Base-by-base conservation (phyloP, 805 yeast species). In the Metschnikowia santaceciliae region DNA sequence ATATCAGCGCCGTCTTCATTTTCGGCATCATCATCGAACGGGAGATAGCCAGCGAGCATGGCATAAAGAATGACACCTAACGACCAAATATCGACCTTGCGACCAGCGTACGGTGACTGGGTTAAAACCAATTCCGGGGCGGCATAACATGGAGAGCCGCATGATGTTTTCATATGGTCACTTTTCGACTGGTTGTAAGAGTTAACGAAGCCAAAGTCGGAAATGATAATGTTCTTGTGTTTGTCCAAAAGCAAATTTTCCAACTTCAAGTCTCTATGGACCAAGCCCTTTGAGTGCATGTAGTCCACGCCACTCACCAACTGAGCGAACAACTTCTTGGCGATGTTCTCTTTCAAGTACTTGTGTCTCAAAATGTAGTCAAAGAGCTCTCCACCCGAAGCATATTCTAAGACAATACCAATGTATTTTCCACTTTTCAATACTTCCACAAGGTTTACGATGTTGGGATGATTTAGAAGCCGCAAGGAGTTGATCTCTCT, bases 111-210 rank as follows among this genome's bases (percentile, higher is more conserved):
- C 14, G 96, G 90, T 48, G 83, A 80, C 55, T 84, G 88, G 11
- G 92, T 86, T 32, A 90, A 85, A 3, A 94, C 99, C 51, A 94
- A 72, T 66, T 94, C 99, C 0, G 99, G 99, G 1, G 99, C 99
- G 0, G 99, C 99, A 68, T 92, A 92, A 67, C 99, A 92, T 0
- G 99, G 99, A 2, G 96, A 89, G 1, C 99, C 99, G 68, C 99
- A 92, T 35, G 91, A 82, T 1, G 98, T 92, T 64, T 84, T 84
- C 98, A 92, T 94, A 42, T 89, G 72, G 65, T 90, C 96, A 57
- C 78, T 66, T 49, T 69, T 78, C 19, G 76, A 78, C 34, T 70
- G 69, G 44, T 70, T 71, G 70, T 84, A 94, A 30, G 92, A 85
- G 69, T 94, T 94, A 35, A 95, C 99, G 69, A 94, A 94, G 0